Base-by-base conservation (phyloP, 73 alveolate genomes). In the Stentor roeselii region DNA sequence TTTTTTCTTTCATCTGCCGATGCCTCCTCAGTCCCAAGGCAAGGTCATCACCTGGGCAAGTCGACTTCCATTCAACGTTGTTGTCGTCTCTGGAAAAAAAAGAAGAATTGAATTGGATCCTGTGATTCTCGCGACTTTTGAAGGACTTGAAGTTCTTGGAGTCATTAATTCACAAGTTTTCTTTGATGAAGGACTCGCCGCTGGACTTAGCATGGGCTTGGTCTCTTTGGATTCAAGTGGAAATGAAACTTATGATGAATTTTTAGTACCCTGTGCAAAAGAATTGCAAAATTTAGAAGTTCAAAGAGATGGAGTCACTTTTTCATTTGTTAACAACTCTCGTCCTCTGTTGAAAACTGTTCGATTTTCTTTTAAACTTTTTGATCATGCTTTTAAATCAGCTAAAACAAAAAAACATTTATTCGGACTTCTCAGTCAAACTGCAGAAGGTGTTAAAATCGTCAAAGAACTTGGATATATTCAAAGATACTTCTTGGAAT, bases 141-240 rank as follows among this genome's bases (percentile, higher is more conserved):
- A 67, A 21, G 80, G 34, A 27, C 42, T 67, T 67, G 21, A 67
- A 1, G 34, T 67, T 36, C 15, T 32, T 21, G 80, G 41, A 11
- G 14, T 27, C 11, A 67, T 67, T 0, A 40, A 67, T 11, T 6
- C 6, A 50, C n/a, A n/a, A n/a, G n/a, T n/a, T n/a, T n/a, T n/a
- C n/a, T 50, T 11, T 67, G 80, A 67, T 21, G 80, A 67, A 0
- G 80, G 37, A 34, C 27, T 21, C 34, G 21, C 84, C 59, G 74
- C 84, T 59, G 60, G 86, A 21, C 36, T 91, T 40, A 80, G 34
- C 75, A 67, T 91, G 2, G 96, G 96, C 0, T 30, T 61, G 75
- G 76, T 85, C 50, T 91, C 32, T 86, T 78, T 91, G 42, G 96
- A 91, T 50, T 42, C 91, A 2, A 90, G 83, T 80, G 94, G 94